Percentiles rank a stretch among this genome's conserved stretches.
Conservation (phyloP, 78 protist genomes). For the Chrysochromulina tobinii region DNA sequence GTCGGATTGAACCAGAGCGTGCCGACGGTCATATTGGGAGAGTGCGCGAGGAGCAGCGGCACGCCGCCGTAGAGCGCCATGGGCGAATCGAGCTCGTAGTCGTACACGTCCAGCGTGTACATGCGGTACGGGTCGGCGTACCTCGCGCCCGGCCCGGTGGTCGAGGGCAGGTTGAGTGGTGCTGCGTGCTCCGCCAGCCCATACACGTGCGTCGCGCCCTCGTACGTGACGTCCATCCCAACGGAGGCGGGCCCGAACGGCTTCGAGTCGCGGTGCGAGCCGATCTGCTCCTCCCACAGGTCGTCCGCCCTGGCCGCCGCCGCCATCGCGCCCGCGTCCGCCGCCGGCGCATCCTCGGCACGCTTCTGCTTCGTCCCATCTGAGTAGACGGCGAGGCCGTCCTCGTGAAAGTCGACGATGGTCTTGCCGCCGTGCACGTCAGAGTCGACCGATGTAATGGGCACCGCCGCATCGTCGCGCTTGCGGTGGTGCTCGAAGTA, state of each 20-base stretch:
- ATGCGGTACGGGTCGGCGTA: constrained; percentile 88
- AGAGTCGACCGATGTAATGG: constrained; percentile 66
- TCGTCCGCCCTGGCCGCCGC: no score
- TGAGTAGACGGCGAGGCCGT: no score
- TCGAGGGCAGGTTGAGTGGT: no score
- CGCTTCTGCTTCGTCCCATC: no score
- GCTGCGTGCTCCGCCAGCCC: no score
- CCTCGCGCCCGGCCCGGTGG: background rate
- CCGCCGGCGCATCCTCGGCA: background rate
- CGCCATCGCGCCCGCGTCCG: background rate
- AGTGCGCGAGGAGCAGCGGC: constrained; percentile 89
- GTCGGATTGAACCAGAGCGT: constrained; percentile 92
- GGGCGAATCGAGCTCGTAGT: constrained; percentile 86
- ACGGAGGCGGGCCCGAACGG: no score
- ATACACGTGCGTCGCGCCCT: no score
- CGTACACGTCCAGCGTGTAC: constrained; percentile 87
- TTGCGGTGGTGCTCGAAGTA: constrained; percentile 44
- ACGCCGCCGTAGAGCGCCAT: constrained; percentile 93
- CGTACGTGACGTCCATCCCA: no score
- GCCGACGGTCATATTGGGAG: background rate
- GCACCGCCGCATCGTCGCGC: background rate
- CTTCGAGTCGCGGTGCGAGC: no score
- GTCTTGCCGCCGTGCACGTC: constrained; percentile 45
- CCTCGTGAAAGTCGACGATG: no score
- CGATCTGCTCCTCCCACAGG: background rate